Conservation (phyloP, 2,329 filamentous ascomycete genomes). For the Colletotrichum acutatum region DNA sequence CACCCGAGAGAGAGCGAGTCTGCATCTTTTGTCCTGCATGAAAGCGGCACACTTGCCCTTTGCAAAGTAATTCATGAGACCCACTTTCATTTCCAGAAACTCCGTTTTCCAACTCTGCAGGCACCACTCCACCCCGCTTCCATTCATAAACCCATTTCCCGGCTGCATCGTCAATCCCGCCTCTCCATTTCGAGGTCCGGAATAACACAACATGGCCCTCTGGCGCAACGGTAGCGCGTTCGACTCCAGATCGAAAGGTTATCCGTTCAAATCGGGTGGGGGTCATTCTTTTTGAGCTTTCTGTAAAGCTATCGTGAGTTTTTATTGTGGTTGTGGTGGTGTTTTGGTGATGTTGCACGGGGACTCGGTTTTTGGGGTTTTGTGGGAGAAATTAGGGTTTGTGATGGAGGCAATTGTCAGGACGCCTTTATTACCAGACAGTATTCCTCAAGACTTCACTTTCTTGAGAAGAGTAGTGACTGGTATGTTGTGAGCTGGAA, state of each 20-base stretch:
- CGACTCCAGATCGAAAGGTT: constrained; percentile 36
- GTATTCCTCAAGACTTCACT: too few species aligned
- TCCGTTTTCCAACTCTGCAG: neutral
- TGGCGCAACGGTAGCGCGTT: constrained; percentile 35
- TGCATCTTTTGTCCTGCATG: neutral
- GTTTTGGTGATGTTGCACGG: neutral
- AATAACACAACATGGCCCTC: neutral
- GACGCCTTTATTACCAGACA: neutral
- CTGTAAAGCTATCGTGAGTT: neutral
- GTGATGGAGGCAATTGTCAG: neutral
- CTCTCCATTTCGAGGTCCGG: neutral
- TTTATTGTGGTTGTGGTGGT: neutral
- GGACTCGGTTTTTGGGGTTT: neutral
- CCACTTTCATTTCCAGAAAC: neutral
- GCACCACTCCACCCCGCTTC: neutral
- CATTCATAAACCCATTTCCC: neutral
- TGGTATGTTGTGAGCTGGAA: too few species aligned
- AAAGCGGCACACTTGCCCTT: neutral
- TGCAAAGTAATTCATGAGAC: neutral
- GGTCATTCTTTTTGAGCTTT: neutral
- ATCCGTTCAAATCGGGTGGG: constrained; percentile 35
- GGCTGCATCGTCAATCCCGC: accelerated
- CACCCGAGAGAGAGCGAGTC: neutral
- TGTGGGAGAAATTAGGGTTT: neutral
- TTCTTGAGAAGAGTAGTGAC: too few species aligned